phyloP scores from a whole-genome alignment of 768 basidiomycete species.

The Xerocomellus amylosporus region DNA sequence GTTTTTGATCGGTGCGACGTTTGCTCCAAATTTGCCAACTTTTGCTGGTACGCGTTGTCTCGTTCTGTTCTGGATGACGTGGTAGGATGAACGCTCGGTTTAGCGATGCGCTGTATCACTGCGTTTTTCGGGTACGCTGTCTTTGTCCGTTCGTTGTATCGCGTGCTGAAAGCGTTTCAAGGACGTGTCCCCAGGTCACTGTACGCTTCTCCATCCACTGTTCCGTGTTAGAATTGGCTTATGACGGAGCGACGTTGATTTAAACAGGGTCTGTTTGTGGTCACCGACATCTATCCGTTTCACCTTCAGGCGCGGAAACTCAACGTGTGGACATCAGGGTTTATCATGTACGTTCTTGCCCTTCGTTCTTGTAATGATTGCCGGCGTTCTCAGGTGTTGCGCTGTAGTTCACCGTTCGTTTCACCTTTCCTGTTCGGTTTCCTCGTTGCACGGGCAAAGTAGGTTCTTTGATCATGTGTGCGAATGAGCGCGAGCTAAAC shows the following conservation, averaged over 20 bases:
- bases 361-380: conserved; percentile 26
- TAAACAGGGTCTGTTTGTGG: conserved; percentile 40
- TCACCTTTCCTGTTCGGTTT: conserved; percentile 33
- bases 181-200: conserved; percentile 52
- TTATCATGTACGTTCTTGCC: conserved; percentile 49
- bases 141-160: not conserved
- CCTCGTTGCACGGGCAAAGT: conserved; percentile 27
- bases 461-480: not conserved
- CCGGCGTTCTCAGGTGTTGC: conserved; percentile 20
- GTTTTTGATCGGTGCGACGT: conserved; percentile 50
- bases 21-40: conserved; percentile 45
- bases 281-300: conserved; percentile 53
- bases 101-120: conserved; percentile 34
- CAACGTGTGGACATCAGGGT: conserved; percentile 53
- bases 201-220: conserved; percentile 22
- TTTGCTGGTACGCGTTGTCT: conserved; percentile 40
- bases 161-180: conserved; percentile 10
- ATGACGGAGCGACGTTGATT: not conserved
- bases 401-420: conserved; percentile 29
- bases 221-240: not conserved
- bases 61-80: not conserved
- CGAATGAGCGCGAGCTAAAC: not conserved
- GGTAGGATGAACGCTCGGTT: not conserved
- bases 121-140: conserved; percentile 30
- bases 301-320: conserved; percentile 52